phyloP scores from a whole-genome alignment of 2,329 filamentous ascomycete species.

The Epichloe sibirici region DNA sequence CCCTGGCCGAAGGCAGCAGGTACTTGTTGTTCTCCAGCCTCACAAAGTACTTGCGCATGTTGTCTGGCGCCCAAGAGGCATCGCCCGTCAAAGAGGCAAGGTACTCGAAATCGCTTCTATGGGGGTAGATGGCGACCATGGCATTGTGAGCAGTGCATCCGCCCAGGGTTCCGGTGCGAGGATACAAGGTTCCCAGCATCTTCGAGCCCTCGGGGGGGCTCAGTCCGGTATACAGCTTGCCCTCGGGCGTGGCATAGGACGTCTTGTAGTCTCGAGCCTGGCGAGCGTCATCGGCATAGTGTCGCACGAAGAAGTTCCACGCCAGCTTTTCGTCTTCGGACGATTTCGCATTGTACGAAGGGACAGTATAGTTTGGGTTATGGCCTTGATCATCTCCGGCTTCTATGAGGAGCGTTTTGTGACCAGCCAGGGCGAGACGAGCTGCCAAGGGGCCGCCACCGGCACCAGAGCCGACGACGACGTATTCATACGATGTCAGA shows the following conservation, averaged over 20 bases:
- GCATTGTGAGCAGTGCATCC: conserved; percentile 49
- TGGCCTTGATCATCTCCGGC: conserved; percentile 46
- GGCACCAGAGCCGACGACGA: conserved; percentile 49
- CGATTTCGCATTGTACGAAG: conserved; percentile 27
- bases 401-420: conserved; percentile 48
- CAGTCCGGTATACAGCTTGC: conserved; percentile 32
- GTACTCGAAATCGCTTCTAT: conserved; percentile 46
- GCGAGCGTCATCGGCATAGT: conserved; percentile 41
- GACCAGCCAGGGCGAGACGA: conserved; percentile 45
- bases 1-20: conserved; percentile 16
- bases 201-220: conserved; percentile 27
- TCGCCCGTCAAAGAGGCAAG: conserved; percentile 49
- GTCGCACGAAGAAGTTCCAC: conserved; percentile 54
- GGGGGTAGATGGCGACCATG: conserved; percentile 45
- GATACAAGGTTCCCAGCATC: conserved; percentile 33
- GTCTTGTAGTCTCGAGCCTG: conserved; percentile 47
- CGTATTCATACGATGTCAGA: conserved; percentile 34
- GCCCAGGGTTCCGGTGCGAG: conserved; percentile 33
- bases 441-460: conserved; percentile 47
- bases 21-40: conserved; percentile 45
- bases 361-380: conserved; percentile 37
- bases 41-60: conserved; percentile 48
- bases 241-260: conserved; percentile 39
- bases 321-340: conserved; percentile 42
- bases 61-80: conserved; percentile 40